Conservation (phyloP, 1,139 yeast genomes). For the Saccharomycopsis crataegensis region DNA sequence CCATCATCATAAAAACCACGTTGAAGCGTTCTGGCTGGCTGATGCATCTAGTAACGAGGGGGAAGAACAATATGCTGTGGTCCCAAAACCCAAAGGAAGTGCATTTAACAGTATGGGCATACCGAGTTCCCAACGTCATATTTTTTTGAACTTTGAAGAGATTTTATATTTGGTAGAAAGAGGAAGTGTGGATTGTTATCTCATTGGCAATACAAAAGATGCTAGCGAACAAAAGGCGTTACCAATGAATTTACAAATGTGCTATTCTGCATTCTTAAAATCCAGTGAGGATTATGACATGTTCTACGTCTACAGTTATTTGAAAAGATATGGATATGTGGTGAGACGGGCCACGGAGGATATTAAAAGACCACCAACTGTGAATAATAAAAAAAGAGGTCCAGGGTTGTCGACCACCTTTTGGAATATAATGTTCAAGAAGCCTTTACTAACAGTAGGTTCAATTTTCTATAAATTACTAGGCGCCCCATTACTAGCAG, state of each 20-base stretch:
- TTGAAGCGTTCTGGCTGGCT: constrained; percentile 15
- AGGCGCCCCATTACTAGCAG: background rate
- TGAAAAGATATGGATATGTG: constrained; percentile 62
- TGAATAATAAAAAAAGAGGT: background rate
- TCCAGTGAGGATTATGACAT: constrained; percentile 36
- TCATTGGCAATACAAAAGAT: background rate
- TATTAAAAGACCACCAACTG: background rate
- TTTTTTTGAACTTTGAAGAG: constrained; percentile 45
- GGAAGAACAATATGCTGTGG: constrained; percentile 30
- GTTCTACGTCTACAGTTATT: constrained; percentile 53
- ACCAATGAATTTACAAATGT: constrained; percentile 48
- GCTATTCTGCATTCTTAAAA: constrained; percentile 44
- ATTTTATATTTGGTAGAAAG: constrained; percentile 62
- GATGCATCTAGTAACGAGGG: background rate
- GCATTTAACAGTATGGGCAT: constrained; percentile 57
- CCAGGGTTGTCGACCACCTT: background rate
- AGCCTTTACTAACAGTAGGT: background rate
- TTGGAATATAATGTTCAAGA: background rate
- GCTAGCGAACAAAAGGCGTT: constrained; percentile 20
- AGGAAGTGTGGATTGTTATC: constrained; percentile 49
- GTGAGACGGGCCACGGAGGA: constrained; percentile 21
- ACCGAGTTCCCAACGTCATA: constrained; percentile 30
- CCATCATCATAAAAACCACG: constrained; percentile 8
- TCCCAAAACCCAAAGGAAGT: constrained; percentile 52
- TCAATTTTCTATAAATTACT: no score